Conservation (phyloP, 2,329 filamentous ascomycete species). For the Pseudopyricularia cyperi region DNA sequence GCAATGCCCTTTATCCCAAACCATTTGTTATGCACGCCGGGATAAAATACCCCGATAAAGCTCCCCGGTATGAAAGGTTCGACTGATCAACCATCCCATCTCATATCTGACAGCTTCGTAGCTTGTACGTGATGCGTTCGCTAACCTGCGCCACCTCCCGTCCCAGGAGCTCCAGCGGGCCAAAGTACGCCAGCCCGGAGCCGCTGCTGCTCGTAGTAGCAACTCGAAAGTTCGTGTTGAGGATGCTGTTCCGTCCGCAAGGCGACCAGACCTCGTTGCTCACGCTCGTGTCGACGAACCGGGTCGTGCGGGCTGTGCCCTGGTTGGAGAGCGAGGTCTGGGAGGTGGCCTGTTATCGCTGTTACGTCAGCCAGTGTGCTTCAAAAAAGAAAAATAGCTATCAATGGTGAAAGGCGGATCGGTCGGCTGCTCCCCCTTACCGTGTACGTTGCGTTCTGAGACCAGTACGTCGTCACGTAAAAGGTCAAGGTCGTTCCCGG, state of each 20-base stretch:
- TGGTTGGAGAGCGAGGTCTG: not conserved
- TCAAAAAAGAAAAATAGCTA: not conserved
- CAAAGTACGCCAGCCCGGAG: slow-evolving; percentile 11
- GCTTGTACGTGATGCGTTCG: not conserved
- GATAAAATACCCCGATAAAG: no score
- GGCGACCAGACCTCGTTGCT: slow-evolving; percentile 22
- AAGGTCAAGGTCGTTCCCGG: slow-evolving; percentile 27
- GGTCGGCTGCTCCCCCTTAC: slow-evolving; percentile 5
- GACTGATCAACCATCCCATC: not conserved
- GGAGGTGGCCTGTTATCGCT: not conserved
- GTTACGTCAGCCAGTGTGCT: not conserved
- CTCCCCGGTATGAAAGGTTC: no score
- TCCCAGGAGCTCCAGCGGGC: slow-evolving; percentile 1
- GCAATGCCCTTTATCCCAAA: no score
- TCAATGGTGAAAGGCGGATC: not conserved
- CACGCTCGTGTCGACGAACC: not conserved
- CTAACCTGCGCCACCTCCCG: not conserved
- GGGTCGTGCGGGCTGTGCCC: not conserved
- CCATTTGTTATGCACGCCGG: no score
- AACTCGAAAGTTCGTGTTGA: slow-evolving; percentile 34
- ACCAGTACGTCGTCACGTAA: slow-evolving; percentile 33
- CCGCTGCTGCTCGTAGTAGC: slow-evolving; percentile 21
- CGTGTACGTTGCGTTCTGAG: slow-evolving; percentile 27
- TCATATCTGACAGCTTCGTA: not conserved
- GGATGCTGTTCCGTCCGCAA: slow-evolving; percentile 28